Evolutionary conservation across 2,329 filamentous ascomycete genomes (phyloP).

Genomic region (Diatrype stigma): DNA sequence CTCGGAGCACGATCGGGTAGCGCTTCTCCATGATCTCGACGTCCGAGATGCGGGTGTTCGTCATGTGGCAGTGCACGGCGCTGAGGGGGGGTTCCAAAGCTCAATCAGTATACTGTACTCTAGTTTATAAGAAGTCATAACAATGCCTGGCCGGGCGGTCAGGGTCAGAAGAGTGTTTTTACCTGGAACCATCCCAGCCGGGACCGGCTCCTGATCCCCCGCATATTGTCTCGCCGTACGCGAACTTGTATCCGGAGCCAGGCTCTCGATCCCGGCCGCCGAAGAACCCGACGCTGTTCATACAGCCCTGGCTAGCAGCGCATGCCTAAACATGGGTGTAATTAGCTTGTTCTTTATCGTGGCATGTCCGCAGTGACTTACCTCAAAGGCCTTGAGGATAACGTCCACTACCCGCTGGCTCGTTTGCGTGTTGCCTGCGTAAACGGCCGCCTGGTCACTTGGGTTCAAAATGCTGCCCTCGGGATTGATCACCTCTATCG

Average conservation of each 20-base stretch:
- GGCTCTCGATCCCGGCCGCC: constrained; percentile 15
- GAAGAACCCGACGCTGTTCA: constrained; percentile 75
- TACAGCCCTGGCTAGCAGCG: constrained; percentile 70
- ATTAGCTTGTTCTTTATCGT: neutral
- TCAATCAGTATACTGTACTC: no score
- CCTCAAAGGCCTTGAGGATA: constrained; percentile 16
- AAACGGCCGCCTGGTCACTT: constrained; percentile 13
- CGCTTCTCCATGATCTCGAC: constrained; percentile 66
- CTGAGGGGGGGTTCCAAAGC: no score
- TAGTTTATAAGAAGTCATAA: no score
- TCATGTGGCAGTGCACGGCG: constrained; percentile 71
- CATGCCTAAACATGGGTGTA: constrained; percentile 24
- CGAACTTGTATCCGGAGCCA: constrained; percentile 41
- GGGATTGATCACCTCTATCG: constrained; percentile 15
- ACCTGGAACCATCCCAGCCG: constrained; percentile 57
- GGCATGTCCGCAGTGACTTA: constrained; percentile 2
- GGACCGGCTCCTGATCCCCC: constrained; percentile 66
- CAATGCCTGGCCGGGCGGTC: neutral
- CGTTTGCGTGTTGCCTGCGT: constrained; percentile 12
- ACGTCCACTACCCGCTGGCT: constrained; percentile 17
- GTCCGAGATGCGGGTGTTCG: constrained; percentile 71
- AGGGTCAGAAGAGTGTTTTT: no score
- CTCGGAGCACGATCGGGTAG: constrained; percentile 63
- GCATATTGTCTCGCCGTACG: constrained; percentile 75
- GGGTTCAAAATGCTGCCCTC: constrained; percentile 29